phyloP scores from a whole-genome alignment of 495 filamentous ascomycete species.

The Lophium mytilinum region DNA sequence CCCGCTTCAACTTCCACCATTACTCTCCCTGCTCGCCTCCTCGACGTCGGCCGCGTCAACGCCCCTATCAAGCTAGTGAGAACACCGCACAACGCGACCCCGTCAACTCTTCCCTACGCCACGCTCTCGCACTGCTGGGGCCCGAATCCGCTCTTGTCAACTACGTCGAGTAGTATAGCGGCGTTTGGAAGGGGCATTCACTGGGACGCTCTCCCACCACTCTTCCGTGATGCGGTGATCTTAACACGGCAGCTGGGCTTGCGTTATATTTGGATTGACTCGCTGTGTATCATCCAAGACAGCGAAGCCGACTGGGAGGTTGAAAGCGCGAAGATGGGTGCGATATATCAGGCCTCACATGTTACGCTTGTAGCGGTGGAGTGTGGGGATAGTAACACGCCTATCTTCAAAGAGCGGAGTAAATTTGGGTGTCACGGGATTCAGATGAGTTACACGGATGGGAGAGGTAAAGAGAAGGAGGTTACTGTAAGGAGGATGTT shows the following conservation, averaged over 20 bases:
- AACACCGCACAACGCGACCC: neutral
- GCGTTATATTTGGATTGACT: constrained; percentile 11
- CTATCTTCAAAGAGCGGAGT: neutral
- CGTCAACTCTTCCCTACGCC: neutral
- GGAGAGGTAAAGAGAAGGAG: neutral
- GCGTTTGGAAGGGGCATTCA: neutral
- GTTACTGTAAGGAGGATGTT: neutral
- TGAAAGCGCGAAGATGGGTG: neutral
- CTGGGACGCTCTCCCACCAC: neutral
- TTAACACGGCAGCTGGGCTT: constrained; percentile 3
- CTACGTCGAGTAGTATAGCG: neutral
- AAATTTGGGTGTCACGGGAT: neutral
- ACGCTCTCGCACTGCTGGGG: constrained; percentile 19
- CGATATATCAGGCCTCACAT: neutral
- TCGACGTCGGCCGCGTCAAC: constrained; percentile 18
- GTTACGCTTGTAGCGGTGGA: neutral
- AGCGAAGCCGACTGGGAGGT: neutral
- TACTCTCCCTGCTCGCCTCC: constrained; percentile 5
- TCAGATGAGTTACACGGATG: neutral
- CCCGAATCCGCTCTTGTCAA: neutral
- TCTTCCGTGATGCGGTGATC: constrained; percentile 6
- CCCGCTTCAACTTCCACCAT: neutral
- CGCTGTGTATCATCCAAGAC: constrained; percentile 11
- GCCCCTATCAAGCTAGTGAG: constrained; percentile 11
- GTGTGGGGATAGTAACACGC: neutral